Conservation (phyloP, 2,329 filamentous ascomycete genomes). For the Whalleya microplaca region DNA sequence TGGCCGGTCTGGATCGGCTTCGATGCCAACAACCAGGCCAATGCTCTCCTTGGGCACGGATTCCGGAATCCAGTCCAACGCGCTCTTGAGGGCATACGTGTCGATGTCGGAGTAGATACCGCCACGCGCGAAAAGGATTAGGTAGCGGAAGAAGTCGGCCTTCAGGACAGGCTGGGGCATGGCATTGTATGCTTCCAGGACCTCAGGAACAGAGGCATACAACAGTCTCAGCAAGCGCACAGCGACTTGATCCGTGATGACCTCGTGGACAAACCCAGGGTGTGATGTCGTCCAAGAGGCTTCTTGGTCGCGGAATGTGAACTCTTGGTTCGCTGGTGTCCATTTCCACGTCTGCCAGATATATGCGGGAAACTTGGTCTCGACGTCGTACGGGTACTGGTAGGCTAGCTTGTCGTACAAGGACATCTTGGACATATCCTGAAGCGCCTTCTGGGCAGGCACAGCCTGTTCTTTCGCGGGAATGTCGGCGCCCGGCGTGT, state of each 20-base stretch:
- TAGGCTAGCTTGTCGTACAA: conserved; percentile 83
- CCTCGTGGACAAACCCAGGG: conserved; percentile 92
- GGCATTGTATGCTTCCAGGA: conserved; percentile 75
- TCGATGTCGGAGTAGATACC: conserved; percentile 89
- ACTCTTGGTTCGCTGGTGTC: conserved; percentile 75
- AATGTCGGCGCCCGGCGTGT: conserved; percentile 10
- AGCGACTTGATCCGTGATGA: conserved; percentile 90
- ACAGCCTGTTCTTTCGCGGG: conserved; percentile 35
- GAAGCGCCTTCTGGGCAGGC: conserved; percentile 64
- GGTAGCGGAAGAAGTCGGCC: conserved; percentile 78
- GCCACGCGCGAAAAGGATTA: conserved; percentile 65
- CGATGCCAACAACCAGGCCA: conserved; percentile 90
- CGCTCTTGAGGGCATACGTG: conserved; percentile 81
- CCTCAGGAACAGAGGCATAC: conserved; percentile 80
- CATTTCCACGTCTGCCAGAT: conserved; percentile 99
- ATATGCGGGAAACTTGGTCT: conserved; percentile 90
- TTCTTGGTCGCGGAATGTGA: conserved; percentile 81
- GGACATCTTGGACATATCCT: conserved; percentile 72
- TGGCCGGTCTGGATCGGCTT: conserved; percentile 89
- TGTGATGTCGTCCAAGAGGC: conserved; percentile 88
- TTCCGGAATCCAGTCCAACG: conserved; percentile 83
- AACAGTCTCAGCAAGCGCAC: conserved; percentile 81
- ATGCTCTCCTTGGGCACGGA: conserved; percentile 76
- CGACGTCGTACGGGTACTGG: conserved; percentile 90
- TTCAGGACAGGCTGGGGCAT: conserved; percentile 76